phyloP scores from a whole-genome alignment of 129 eudicot genomes.

The Saussurea involucrata region DNA sequence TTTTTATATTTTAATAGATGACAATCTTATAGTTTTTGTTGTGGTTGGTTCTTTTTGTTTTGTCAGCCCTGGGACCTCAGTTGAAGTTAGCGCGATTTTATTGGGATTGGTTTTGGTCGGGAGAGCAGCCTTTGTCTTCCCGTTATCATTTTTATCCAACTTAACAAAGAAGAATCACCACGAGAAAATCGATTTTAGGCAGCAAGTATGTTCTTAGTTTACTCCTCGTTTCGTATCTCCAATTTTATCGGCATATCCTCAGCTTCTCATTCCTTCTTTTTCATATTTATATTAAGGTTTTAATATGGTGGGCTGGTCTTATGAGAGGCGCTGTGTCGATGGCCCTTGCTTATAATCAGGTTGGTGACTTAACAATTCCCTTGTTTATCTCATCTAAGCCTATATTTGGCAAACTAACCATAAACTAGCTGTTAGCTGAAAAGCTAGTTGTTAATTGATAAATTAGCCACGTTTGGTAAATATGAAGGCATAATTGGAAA shows the following conservation, averaged over 20 bases:
- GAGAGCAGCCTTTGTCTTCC: constrained; percentile 75
- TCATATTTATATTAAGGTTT: constrained; percentile 42
- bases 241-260: constrained; percentile 9
- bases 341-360: constrained; percentile 99
- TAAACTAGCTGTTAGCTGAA: too few species aligned
- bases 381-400: constrained; percentile 1
- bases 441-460: too few species aligned
- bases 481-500: too few species aligned
- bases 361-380: constrained; percentile 13
- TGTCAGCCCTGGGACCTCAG: constrained; percentile 55
- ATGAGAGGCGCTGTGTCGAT: constrained; percentile 97
- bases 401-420: neutral
- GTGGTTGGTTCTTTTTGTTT: constrained; percentile 11
- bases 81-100: constrained; percentile 48
- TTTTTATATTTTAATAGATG: neutral
- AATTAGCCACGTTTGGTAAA: neutral
- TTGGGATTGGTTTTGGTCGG: constrained; percentile 57
- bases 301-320: constrained; percentile 99
- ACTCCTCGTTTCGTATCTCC: constrained; percentile 6
- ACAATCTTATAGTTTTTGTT: neutral
- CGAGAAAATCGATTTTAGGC: constrained; percentile 41
- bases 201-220: constrained; percentile 59
- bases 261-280: neutral
- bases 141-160: constrained; percentile 61
- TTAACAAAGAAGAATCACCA: constrained; percentile 42